phyloP scores from a whole-genome alignment of 2,329 filamentous ascomycete species.

The Phyllosticta citribraziliensis region DNA sequence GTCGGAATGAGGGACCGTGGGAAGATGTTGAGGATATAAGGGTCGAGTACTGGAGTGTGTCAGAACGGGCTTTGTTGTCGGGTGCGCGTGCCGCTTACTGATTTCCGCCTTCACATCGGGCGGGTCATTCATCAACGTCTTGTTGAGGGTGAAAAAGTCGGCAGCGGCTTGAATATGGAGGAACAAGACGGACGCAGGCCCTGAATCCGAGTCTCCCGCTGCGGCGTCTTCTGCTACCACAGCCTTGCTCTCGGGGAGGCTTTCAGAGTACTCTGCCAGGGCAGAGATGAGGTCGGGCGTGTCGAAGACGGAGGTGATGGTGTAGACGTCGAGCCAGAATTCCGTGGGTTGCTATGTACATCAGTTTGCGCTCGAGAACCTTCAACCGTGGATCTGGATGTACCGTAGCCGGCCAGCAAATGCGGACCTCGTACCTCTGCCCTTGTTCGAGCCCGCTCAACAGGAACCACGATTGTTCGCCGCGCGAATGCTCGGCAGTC shows the following conservation, averaged over 20 bases:
- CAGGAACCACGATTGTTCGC: slow-evolving; percentile 66
- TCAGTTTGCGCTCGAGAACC: not conserved
- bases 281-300: slow-evolving; percentile 55
- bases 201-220: not conserved
- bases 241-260: slow-evolving; percentile 15
- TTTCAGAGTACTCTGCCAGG: slow-evolving; percentile 51
- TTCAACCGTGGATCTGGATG: slow-evolving; percentile 27
- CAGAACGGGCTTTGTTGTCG: not conserved
- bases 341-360: slow-evolving; percentile 67
- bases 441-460: slow-evolving; percentile 59
- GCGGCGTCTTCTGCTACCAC: slow-evolving; percentile 6
- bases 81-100: slow-evolving; percentile 29
- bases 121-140: slow-evolving; percentile 62
- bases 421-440: slow-evolving; percentile 77
- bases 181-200: slow-evolving; percentile 49
- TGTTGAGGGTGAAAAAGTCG: slow-evolving; percentile 73
- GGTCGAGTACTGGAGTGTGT: slow-evolving; percentile 58
- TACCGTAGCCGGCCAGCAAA: slow-evolving; percentile 92
- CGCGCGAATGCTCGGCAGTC: slow-evolving; percentile 40
- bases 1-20: slow-evolving; percentile 70
- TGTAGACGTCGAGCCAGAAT: slow-evolving; percentile 60
- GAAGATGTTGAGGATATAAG: slow-evolving; percentile 68
- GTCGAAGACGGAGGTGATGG: slow-evolving; percentile 51
- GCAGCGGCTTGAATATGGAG: slow-evolving; percentile 67
- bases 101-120: slow-evolving; percentile 68